A percentile compares a stretch with the other conserved stretches of the same genome.
These are phyloP conservation scores for Incumbomyces lentus DNA, from an alignment of 2,329 filamentous ascomycete genomes.

Conservation along the genomic window DNA sequence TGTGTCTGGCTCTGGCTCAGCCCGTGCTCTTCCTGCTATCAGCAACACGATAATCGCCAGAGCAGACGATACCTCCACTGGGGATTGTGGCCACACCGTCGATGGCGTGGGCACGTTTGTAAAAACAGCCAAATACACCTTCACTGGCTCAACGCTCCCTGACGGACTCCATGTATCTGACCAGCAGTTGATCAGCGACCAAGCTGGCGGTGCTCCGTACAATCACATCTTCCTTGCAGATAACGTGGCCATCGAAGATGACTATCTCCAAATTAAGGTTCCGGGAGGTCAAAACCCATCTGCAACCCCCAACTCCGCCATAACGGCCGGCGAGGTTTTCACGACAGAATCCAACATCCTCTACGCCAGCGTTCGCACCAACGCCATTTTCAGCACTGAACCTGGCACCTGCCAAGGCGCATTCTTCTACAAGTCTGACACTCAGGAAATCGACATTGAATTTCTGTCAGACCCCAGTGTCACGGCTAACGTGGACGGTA, in stretches of 20 bases:
- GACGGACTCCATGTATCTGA: conserved; percentile 10
- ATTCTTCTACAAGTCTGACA: conserved; percentile 18
- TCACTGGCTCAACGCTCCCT: conserved; percentile 7
- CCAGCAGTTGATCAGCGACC: conserved; percentile 4
- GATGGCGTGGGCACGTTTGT: conserved; percentile 15
- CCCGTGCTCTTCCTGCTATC: no score
- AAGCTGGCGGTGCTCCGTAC: conserved; percentile 8
- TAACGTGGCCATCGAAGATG: conserved; percentile 14
- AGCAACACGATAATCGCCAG: background rate
- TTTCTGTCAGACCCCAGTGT: conserved; percentile 18
- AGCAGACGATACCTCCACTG: conserved; percentile 2
- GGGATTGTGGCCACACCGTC: conserved; percentile 15
- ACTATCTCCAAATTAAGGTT: conserved; percentile 14
- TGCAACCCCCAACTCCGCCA: conserved; percentile 3
- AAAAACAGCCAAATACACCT: background rate
- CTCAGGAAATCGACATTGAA: conserved; percentile 18
- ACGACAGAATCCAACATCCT: conserved; percentile 14
- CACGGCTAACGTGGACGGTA: conserved; percentile 10
- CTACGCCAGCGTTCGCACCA: conserved; percentile 18
- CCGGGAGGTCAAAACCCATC: conserved; percentile 14
- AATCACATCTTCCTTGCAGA: conserved; percentile 12
- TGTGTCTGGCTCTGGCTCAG: no score
- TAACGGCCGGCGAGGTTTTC: conserved; percentile 14
- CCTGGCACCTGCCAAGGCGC: conserved; percentile 17
- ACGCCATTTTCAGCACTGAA: conserved; percentile 16